A percentile compares a stretch with the other conserved stretches of the same genome.
Conservation (phyloP, 1,139 yeast genomes). For the Kodamaea plutei region DNA sequence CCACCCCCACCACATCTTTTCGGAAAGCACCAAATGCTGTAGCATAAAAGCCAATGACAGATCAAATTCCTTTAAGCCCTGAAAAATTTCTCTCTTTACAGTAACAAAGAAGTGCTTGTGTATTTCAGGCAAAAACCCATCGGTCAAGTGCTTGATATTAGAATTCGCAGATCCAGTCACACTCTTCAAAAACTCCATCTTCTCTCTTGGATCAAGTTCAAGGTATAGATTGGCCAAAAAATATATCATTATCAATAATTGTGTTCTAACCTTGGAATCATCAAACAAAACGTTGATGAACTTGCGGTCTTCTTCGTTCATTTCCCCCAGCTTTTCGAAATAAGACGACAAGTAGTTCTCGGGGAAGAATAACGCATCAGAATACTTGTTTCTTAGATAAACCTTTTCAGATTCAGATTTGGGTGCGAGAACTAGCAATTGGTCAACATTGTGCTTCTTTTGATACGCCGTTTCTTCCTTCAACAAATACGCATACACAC, state of each 20-base stretch:
- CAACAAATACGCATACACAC: conserved; percentile 26
- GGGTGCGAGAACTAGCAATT: conserved; percentile 13
- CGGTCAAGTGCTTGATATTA: conserved; percentile 34
- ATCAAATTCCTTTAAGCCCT: conserved; percentile 22
- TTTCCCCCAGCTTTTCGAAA: conserved; percentile 20
- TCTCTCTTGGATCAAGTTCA: conserved; percentile 24
- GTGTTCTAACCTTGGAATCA: conserved; percentile 25
- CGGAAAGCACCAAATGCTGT: conserved; percentile 26
- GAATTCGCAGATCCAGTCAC: conserved; percentile 22
- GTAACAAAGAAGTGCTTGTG: conserved; percentile 19
- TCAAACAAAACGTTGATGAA: conserved; percentile 25
- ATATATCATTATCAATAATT: conserved; percentile 31
- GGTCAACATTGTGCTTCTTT: conserved; percentile 17
- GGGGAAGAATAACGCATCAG: conserved; percentile 27
- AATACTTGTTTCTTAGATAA: conserved; percentile 21
- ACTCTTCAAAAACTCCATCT: conserved; percentile 21
- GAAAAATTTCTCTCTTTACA: conserved; percentile 26
- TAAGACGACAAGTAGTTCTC: conserved; percentile 35
- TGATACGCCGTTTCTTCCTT: conserved; percentile 27
- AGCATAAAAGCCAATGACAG: conserved; percentile 25
- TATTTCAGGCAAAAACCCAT: conserved; percentile 28
- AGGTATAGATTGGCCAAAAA: conserved; percentile 27
- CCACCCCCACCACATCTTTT: conserved; percentile 43
- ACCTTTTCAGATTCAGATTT: conserved; percentile 16
- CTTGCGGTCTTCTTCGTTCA: conserved; percentile 24